phyloP scores from a whole-genome alignment of 768 basidiomycete genomes.

The Tephrocybe rancida region DNA sequence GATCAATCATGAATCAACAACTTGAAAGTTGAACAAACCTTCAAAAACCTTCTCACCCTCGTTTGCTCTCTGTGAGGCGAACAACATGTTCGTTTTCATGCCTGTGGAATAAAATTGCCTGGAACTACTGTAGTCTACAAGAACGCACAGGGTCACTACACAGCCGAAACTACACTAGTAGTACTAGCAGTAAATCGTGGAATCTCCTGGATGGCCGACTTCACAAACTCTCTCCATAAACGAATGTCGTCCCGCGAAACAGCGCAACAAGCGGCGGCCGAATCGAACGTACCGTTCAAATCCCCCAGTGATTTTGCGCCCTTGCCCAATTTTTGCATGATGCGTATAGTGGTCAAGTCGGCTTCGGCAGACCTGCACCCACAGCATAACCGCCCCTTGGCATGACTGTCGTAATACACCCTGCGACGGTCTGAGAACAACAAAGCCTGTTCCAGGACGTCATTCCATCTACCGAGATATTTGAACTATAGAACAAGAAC shows the following conservation, averaged over 20 bases:
- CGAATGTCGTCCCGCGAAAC: not conserved
- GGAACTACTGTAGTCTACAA: no score
- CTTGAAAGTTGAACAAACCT: no score
- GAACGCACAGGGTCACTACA: no score
- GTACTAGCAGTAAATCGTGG: slow-evolving; percentile 1
- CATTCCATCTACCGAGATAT: slow-evolving; percentile 6
- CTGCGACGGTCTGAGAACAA: not conserved
- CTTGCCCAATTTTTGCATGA: slow-evolving; percentile 4
- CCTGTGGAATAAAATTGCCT: no score
- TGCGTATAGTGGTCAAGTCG: not conserved
- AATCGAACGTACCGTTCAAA: slow-evolving; percentile 5
- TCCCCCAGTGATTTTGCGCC: slow-evolving; percentile 2
- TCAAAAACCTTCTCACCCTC: no score
- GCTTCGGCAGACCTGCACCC: not conserved
- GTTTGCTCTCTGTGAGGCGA: no score
- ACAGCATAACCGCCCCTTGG: not conserved
- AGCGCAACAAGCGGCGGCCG: not conserved
- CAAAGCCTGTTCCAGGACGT: not conserved
- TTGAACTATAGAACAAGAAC: not conserved
- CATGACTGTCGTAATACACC: not conserved
- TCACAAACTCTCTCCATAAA: slow-evolving; percentile 1
- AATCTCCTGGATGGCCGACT: not conserved
- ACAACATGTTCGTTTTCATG: no score
- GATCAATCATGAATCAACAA: no score
- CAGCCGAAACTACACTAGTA: no score